Evolutionary conservation across 2,329 filamentous ascomycete species (phyloP).

Genomic region (Colletotrichum orbiculare): DNA sequence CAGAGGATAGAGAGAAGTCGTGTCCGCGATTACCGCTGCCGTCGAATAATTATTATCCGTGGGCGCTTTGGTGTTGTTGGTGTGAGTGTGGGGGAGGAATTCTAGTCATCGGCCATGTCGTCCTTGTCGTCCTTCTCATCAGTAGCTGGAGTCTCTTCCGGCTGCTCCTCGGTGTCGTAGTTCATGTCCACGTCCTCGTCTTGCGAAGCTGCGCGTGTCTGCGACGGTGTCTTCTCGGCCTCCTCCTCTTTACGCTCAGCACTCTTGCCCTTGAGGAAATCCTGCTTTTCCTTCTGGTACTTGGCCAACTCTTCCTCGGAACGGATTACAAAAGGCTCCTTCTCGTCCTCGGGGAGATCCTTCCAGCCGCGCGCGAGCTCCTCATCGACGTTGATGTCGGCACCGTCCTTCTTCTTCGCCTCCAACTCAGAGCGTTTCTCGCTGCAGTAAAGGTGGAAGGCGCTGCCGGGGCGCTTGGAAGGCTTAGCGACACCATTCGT

Average conservation of each 20-base stretch:
- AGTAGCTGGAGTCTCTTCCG: slow-evolving; percentile 32
- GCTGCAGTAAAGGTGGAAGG: slow-evolving; percentile 66
- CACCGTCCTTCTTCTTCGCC: slow-evolving; percentile 55
- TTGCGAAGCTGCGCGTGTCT: slow-evolving; percentile 44
- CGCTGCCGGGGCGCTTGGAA: slow-evolving; percentile 57
- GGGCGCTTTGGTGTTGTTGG: too few species aligned
- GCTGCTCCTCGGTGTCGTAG: slow-evolving; percentile 56
- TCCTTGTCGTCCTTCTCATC: slow-evolving; percentile 33
- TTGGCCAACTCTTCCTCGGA: slow-evolving; percentile 52
- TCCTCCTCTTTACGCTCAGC: slow-evolving; percentile 40
- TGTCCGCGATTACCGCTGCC: too few species aligned
- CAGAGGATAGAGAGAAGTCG: too few species aligned
- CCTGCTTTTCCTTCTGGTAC: slow-evolving; percentile 56
- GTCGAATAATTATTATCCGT: too few species aligned
- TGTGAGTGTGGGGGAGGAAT: too few species aligned
- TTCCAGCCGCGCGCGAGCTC: slow-evolving; percentile 67
- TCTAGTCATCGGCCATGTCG: slow-evolving; percentile 32
- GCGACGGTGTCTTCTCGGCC: slow-evolving; percentile 37
- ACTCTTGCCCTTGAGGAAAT: slow-evolving; percentile 39
- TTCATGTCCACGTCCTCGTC: slow-evolving; percentile 65
- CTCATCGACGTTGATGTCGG: slow-evolving; percentile 58
- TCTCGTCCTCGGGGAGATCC: slow-evolving; percentile 60
- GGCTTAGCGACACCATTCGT: slow-evolving; percentile 55
- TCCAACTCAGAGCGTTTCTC: slow-evolving; percentile 59
- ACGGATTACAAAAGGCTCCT: slow-evolving; percentile 59